These are phyloP conservation scores for Zygosaccharomyces siamensis DNA, from an alignment of 805 yeast genomes.

Conservation along the genomic window DNA sequence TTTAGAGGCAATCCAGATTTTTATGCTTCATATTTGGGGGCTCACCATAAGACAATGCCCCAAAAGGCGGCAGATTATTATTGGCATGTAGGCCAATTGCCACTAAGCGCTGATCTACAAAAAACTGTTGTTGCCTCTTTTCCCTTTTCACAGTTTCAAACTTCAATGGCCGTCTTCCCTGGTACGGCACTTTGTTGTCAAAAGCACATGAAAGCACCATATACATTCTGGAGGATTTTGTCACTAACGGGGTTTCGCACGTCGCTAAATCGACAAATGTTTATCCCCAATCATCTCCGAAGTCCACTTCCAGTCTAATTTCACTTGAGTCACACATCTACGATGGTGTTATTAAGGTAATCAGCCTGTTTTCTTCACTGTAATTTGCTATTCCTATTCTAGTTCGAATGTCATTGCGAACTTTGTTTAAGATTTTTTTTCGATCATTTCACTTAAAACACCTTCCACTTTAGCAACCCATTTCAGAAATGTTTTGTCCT, in stretches of 20 bases:
- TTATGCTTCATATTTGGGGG: constrained; percentile 37
- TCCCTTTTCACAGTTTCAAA: constrained; percentile 37
- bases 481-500: constrained; percentile 24
- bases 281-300: not conserved
- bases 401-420: not conserved
- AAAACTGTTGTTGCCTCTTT: constrained; percentile 30
- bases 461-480: constrained; percentile 27
- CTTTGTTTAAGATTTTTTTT: not conserved
- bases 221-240: constrained; percentile 27
- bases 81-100: constrained; percentile 27
- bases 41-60: constrained; percentile 33
- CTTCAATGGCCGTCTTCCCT: constrained; percentile 34
- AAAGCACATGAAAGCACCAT: constrained; percentile 22
- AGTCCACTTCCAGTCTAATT: not conserved
- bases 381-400: not conserved
- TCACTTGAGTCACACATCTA: not conserved
- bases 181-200: constrained; percentile 27
- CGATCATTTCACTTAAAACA: constrained; percentile 6
- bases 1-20: constrained; percentile 24
- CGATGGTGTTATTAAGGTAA: not conserved
- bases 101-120: constrained; percentile 25
- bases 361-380: not conserved
- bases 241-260: constrained; percentile 1
- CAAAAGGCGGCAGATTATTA: constrained; percentile 35
- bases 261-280: not conserved